Base-by-base conservation (phyloP, 257 asterid genomes). In the Solanum etuberosum region DNA sequence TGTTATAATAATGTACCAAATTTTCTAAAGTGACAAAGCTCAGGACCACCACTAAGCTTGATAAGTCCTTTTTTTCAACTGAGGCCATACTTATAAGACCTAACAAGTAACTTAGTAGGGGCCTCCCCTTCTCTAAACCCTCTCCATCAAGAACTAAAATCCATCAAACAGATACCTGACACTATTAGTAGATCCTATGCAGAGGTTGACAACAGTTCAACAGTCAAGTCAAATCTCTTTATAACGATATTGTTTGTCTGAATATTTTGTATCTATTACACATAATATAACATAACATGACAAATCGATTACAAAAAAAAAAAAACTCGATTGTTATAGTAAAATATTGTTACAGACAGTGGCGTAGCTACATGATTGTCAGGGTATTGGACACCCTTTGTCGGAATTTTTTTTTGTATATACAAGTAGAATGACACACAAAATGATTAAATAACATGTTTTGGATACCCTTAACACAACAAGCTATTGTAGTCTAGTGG, bases 71-170 rank as follows among this genome's bases (percentile, higher is more conserved):
- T 68, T 63, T 84, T 67, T 32, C 68, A 18, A 40, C 34, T 25
- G n/a, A n/a, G 86, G 54, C 78, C 86, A 80, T 74, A 84, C 84
- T 76, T 25, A 78, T 16, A 43, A 84, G 74, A 84, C 87, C 54
- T 25, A 86, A 80, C 42, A 80, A 34, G 67, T 37, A 23, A 29
- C 85, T 57, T 31, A 35, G 90, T 88, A 88, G 87, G 90, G 90
- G 90, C 90, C 88, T 63, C 40, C 65, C 88, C 32, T 63, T 63
- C 54, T 31, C 25, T 71, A 10, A 34, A 25, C 70, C 20, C 35
- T 48, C 86, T 83, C 57, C 15, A 15, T 27, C 12, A 54, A 51
- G 86, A 46, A 85, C 86, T 42, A 46, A 85, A 65, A 18, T 29
- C 90, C 86, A 78, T 81, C 63, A 54, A 77, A 77, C 57, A 86